These are phyloP conservation scores for Penicillium riverlandense DNA, from an alignment of 495 filamentous ascomycete species.

Conservation along the genomic window DNA sequence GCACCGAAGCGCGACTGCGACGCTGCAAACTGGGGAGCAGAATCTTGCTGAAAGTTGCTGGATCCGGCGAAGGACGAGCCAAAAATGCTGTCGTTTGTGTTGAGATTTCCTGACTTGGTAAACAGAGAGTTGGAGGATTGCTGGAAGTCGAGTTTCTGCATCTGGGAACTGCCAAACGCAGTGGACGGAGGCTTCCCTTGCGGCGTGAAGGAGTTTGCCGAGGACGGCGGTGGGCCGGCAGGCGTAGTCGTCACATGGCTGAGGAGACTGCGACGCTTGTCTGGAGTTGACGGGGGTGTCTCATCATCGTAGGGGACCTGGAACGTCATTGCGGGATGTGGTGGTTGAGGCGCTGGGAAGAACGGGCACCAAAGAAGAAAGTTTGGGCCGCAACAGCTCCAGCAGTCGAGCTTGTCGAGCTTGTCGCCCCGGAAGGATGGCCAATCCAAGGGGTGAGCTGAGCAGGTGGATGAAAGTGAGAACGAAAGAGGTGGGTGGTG, in stretches of 20 bases:
- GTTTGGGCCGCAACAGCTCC: constrained; percentile 21
- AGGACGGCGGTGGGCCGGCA: constrained; percentile 64
- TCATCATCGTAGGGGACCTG: constrained; percentile 30
- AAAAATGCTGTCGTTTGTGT: constrained; percentile 37
- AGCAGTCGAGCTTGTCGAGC: background rate
- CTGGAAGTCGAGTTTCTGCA: constrained; percentile 29
- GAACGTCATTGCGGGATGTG: constrained; percentile 28
- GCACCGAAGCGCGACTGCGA: constrained; percentile 28
- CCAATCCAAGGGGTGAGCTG: too few species aligned
- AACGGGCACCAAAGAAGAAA: constrained; percentile 7
- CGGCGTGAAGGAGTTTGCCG: constrained; percentile 65
- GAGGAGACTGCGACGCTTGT: constrained; percentile 33
- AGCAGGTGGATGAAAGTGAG: background rate
- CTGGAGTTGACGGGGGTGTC: constrained; percentile 34
- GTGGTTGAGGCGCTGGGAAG: constrained; percentile 2
- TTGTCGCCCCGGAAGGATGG: too few species aligned
- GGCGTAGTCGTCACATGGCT: constrained; percentile 69
- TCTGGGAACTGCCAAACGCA: constrained; percentile 59
- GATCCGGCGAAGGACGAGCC: constrained; percentile 32
- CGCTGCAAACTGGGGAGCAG: constrained; percentile 16
- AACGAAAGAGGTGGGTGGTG: background rate
- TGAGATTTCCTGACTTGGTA: constrained; percentile 32
- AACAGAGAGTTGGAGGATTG: constrained; percentile 29
- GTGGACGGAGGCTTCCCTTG: constrained; percentile 59
- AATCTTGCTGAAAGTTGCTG: constrained; percentile 25